Evolutionary conservation across 176 grass and related monocot genomes (phyloP), one percentile per base, ranked within the genome.

Genomic region (Oryza nivara): DNA sequence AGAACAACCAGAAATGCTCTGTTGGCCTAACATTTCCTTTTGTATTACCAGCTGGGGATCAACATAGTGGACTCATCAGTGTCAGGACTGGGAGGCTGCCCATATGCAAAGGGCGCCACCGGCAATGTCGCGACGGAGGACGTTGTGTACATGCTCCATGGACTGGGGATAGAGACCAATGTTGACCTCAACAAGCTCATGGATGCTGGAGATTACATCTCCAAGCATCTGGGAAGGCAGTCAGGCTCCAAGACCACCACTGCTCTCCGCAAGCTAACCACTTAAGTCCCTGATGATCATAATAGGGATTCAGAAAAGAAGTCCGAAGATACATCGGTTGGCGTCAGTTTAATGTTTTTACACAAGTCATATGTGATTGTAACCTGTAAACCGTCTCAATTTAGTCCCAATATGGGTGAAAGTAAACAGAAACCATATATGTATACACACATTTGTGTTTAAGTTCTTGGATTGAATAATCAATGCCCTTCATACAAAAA

Each of bases 91-190:
- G 96, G 96, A 68, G 93, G 96, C 4, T 96, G 96, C 70, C 96
- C 96, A 0, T 92, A 98, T 10, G 96, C 96, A 2, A 94, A 92
- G 68, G 96, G 96, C 7, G 86, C 93, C 71, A 87, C 96, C 0
- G 93, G 96, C 68, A 98, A 98, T 34, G 96, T 96, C 0, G 96
- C 96, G 10, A 94, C 93, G 0, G 96, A 98, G 83, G 96, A 98
- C 3, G 93, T 96, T 0, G 87, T 98, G 11, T 98, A 94, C 83
- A 95, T 96, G 93, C 96, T 98, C 67, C 86, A 95, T 22, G 96
- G 96, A 76, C 87, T 98, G 44, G 96, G 93, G 7, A 90, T 94
- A 81, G 86, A 90, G 49, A 98, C 96, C 56, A 91, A 89, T 6
- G 81, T 96, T 3, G 84, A 98, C 66, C 73, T 98, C 20, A 49